These are phyloP conservation scores for Dothideomycetes sp. DNA, from an alignment of 2,329 filamentous ascomycete species.

Conservation along the genomic window DNA sequence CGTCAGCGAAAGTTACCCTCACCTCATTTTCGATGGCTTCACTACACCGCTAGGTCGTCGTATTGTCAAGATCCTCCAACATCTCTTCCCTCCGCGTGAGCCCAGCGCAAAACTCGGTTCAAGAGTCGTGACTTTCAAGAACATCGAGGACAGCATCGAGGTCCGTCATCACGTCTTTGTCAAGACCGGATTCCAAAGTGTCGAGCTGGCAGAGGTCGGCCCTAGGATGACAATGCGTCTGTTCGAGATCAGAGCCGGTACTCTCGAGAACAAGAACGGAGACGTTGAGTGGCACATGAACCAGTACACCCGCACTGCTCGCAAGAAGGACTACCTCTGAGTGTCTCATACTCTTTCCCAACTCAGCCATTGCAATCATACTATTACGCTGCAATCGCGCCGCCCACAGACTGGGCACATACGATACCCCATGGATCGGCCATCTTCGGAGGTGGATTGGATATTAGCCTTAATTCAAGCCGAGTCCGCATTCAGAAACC, in stretches of 20 bases:
- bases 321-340: conserved; percentile 93
- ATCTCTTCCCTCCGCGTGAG: conserved; percentile 86
- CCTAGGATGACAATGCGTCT: conserved; percentile 95
- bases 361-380: too few species aligned
- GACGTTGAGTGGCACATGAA: conserved; percentile 95
- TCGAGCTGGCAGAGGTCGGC: conserved; percentile 82
- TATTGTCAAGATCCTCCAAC: conserved; percentile 83
- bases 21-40: conserved; percentile 93
- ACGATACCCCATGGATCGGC: too few species aligned
- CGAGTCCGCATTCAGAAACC: too few species aligned
- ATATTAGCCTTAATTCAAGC: too few species aligned
- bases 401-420: too few species aligned
- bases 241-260: conserved; percentile 87
- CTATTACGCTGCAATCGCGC: too few species aligned
- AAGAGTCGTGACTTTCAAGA: conserved; percentile 86
- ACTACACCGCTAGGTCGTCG: conserved; percentile 68
- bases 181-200: conserved; percentile 78
- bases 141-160: conserved; percentile 80
- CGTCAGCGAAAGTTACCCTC: conserved; percentile 85
- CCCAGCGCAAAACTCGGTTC: conserved; percentile 73
- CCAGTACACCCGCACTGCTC: conserved; percentile 85
- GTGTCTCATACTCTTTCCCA: conserved; percentile 30
- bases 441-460: too few species aligned
- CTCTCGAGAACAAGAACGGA: conserved; percentile 86
- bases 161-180: conserved; percentile 93